These are phyloP conservation scores for Suhomyces faveliae DNA, from an alignment of 805 yeast genomes.

Conservation along the genomic window DNA sequence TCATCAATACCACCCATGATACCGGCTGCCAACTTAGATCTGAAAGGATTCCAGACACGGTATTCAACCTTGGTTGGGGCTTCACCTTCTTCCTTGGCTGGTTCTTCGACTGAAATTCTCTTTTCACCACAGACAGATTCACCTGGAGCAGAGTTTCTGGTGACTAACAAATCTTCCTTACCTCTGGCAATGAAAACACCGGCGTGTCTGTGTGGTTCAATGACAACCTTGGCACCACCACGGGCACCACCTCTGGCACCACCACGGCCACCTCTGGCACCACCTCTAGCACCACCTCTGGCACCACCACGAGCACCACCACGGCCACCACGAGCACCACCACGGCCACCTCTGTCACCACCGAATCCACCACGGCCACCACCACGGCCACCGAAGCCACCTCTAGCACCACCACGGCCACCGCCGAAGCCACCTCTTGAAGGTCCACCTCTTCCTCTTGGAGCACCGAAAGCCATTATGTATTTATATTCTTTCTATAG, in stretches of 20 bases:
- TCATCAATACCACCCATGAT: conserved; percentile 99
- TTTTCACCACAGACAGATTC: conserved; percentile 98
- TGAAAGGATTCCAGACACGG: conserved; percentile 99
- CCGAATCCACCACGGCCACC: conserved; percentile 37
- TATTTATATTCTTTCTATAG: conserved; percentile 4
- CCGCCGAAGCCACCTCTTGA: conserved; percentile 44
- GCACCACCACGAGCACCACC: conserved; percentile 36
- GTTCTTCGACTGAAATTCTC: conserved; percentile 91
- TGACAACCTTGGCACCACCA: conserved; percentile 94
- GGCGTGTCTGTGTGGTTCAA: conserved; percentile 98
- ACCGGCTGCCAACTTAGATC: conserved; percentile 99
- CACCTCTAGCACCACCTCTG: conserved; percentile 42
- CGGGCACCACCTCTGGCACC: conserved; percentile 80
- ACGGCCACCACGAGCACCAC: conserved; percentile 32
- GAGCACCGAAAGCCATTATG: conserved; percentile 72
- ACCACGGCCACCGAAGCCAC: conserved; percentile 52
- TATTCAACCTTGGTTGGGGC: conserved; percentile 94
- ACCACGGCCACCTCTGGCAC: conserved; percentile 59
- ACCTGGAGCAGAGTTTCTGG: conserved; percentile 97
- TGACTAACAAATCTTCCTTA: conserved; percentile 96
- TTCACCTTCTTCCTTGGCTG: conserved; percentile 81
- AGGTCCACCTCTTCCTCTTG: conserved; percentile 61
- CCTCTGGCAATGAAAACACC: conserved; percentile 99
- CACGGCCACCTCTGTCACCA: conserved; percentile 51
- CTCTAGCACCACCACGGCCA: conserved; percentile 47